Base-by-base conservation (phyloP, 495 filamentous ascomycete genomes). In the Penicillium verhagenii region DNA sequence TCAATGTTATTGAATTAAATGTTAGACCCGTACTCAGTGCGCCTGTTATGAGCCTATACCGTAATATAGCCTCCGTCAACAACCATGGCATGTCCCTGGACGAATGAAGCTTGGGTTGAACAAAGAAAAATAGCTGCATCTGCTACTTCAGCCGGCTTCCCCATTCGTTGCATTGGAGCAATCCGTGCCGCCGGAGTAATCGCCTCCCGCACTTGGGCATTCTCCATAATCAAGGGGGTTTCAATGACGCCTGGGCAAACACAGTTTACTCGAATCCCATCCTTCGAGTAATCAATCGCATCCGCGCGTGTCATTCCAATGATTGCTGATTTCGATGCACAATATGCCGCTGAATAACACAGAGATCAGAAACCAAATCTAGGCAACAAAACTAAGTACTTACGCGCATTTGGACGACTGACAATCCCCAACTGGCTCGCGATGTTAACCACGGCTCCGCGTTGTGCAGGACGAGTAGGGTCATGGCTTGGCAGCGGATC, bases 391-490 rank as follows among this genome's bases (percentile, higher is more conserved):
- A 24, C 0, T 8, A 19, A 24, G 26, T 20, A 74, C 77, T 68
- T 55, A 81, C 79, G 62, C 23, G 79, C 76, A 54, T 64, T 67
- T 11, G 77, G 71, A 13, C 74, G 63, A 14, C 72, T 71, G 1
- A 83, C 79, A 47, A 82, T 61, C 0, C 79, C 80, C n/a, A 83
- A 56, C 52, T 81, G 78, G 53, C 75, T 79, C 8, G 80, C 79
- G 48, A 83, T 74, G 61, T 81, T 82, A 9, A 83, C 81, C 8
- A 82, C 60, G 5, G 75, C 64, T 1, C 79, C 77, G 21, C 77
- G 66, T 21, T 69, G 66, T 1, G 66, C 53, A 3, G 54, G 45
- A 20, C 67, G 70, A 10, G 56, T 61, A 10, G 61, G 31, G 56
- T 74, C 68, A 59, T 77, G 74, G 24, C 67, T 75, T 2, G 72